Percentiles rank a stretch among this genome's conserved stretches.
These are phyloP conservation scores for Ascochyta lentis DNA, from an alignment of 2,329 filamentous ascomycete species.

Conservation along the genomic window DNA sequence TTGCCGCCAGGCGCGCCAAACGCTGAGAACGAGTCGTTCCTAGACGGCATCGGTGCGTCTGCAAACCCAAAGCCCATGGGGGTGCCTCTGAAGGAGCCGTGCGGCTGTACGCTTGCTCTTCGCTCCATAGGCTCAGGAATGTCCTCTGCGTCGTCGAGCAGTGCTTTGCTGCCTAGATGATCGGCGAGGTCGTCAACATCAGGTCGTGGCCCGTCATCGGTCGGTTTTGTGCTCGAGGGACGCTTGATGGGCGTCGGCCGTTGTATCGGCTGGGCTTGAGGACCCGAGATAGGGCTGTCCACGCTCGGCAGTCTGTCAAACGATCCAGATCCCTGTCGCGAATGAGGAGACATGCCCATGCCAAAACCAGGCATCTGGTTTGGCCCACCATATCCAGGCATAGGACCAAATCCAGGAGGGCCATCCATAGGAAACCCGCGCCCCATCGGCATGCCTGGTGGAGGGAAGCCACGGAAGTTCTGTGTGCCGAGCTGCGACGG, in stretches of 20 bases:
- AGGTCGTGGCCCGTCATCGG: conserved; percentile 52
- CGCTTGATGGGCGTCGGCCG: conserved; percentile 87
- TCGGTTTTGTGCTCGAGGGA: conserved; percentile 73
- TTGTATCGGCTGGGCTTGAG: conserved; percentile 74
- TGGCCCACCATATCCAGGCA: conserved; percentile 46
- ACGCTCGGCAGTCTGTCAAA: conserved; percentile 61
- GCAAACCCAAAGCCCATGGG: conserved; percentile 46
- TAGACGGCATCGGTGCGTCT: conserved; percentile 39
- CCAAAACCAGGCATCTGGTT: conserved; percentile 48
- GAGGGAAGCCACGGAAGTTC: conserved; percentile 61
- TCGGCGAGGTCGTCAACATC: conserved; percentile 76
- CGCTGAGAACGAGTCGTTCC: conserved; percentile 42
- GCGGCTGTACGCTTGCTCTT: conserved; percentile 49
- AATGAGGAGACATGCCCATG: conserved; percentile 64
- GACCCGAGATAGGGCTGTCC: conserved; percentile 59
- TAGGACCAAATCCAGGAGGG: conserved; percentile 53
- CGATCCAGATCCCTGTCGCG: conserved; percentile 75
- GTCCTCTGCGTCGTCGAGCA: conserved; percentile 67
- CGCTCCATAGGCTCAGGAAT: conserved; percentile 68
- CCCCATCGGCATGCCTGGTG: conserved; percentile 67
- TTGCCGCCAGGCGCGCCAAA: conserved; percentile 44
- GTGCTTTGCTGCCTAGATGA: conserved; percentile 87
- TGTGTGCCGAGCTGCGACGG: conserved; percentile 59
- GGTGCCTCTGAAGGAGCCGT: conserved; percentile 37
- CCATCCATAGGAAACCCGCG: conserved; percentile 62